phyloP scores from a whole-genome alignment of 148 eudicot genomes.

The Chenopodium berlandieri region DNA sequence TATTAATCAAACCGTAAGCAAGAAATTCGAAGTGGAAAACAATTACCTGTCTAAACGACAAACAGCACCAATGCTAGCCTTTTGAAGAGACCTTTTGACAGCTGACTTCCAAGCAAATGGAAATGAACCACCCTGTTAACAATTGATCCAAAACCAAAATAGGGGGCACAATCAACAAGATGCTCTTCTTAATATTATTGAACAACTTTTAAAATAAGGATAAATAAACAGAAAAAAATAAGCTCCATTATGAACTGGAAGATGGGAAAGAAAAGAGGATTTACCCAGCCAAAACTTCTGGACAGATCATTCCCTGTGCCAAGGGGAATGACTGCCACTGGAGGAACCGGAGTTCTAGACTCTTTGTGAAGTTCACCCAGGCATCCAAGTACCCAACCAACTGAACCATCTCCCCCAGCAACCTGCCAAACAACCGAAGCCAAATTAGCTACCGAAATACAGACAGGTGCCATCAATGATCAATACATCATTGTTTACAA shows the following conservation, averaged over 20 bases:
- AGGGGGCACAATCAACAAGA: constrained; percentile 15
- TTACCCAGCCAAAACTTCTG: constrained; percentile 97
- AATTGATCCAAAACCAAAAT: constrained; percentile 10
- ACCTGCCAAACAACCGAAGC: constrained; percentile 46
- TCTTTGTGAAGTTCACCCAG: constrained; percentile 83
- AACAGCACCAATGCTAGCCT: constrained; percentile 46
- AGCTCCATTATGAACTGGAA: not conserved
- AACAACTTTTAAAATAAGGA: not conserved
- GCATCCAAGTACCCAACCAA: constrained; percentile 97
- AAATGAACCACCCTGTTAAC: constrained; percentile 85
- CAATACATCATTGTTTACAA: not conserved
- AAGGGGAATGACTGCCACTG: constrained; percentile 88
- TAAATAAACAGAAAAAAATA: not conserved
- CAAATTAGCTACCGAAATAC: not conserved
- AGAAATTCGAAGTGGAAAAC: not conserved
- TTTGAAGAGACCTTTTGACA: constrained; percentile 74
- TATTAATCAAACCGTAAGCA: not conserved
- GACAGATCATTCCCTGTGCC: constrained; percentile 99
- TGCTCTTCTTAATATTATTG: not conserved
- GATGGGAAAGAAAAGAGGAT: constrained; percentile 20
- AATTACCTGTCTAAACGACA: constrained; percentile 75
- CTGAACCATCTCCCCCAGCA: constrained; percentile 99
- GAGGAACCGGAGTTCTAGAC: constrained; percentile 75
- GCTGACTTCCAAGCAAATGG: constrained; percentile 95
- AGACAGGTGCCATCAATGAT: not conserved